Evolutionary conservation across 2,329 filamentous ascomycete species (phyloP).

Genomic region (Talaromyces rugulosus): DNA sequence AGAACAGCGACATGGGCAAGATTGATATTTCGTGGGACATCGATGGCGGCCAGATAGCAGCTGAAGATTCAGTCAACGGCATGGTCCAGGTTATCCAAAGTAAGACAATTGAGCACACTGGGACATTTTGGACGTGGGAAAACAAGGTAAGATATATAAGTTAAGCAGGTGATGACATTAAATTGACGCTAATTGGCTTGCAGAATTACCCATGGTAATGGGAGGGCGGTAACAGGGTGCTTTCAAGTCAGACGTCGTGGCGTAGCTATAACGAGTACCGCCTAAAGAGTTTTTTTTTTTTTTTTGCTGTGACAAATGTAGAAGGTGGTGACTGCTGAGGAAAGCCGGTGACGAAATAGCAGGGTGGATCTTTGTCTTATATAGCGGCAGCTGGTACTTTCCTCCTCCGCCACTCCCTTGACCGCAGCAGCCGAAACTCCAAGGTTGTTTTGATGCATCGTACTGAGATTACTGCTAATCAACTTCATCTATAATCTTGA

Average conservation of each 20-base stretch:
- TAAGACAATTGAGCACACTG: slow-evolving; percentile 47
- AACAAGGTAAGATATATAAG: slow-evolving; percentile 37
- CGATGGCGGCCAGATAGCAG: slow-evolving; percentile 46
- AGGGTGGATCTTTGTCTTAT: background rate
- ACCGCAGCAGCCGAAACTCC: too few relatives aligned
- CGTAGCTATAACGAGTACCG: too few relatives aligned
- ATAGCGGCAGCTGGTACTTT: background rate
- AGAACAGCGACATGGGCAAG: slow-evolving; percentile 49
- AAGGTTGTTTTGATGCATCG: too few relatives aligned
- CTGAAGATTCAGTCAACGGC: slow-evolving; percentile 46
- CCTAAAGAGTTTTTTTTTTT: too few relatives aligned
- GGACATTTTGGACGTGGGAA: slow-evolving; percentile 56
- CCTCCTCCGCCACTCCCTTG: too few relatives aligned
- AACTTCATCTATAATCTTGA: too few relatives aligned
- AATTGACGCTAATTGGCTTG: background rate
- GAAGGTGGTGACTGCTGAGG: too few relatives aligned
- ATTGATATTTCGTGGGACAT: slow-evolving; percentile 50
- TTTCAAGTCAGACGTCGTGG: background rate
- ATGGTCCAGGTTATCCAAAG: slow-evolving; percentile 51
- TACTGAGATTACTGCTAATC: too few relatives aligned
- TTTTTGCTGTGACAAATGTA: too few relatives aligned
- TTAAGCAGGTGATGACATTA: background rate
- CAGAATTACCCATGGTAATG: slow-evolving; percentile 8
- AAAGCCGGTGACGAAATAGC: too few relatives aligned
- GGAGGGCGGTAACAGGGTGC: background rate